Conservation (phyloP, 176 grass and related monocot species). For the Typha latifolia region DNA sequence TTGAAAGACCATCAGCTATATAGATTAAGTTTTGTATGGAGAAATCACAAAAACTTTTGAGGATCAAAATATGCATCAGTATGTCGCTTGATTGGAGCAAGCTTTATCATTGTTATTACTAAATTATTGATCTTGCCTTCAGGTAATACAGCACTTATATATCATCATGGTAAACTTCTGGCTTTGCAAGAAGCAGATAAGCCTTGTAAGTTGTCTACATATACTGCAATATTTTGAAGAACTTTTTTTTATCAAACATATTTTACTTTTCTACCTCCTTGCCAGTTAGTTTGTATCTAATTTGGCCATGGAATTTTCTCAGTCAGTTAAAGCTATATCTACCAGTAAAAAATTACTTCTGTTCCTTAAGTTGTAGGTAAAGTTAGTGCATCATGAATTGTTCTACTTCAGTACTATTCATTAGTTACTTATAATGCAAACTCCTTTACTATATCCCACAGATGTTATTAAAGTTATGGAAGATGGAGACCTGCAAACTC, state of each 20-base stretch:
- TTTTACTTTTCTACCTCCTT: slow-evolving; percentile 9
- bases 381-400: too few species aligned
- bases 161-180: slow-evolving; percentile 94
- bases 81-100: not conserved
- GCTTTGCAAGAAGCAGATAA: slow-evolving; percentile 88
- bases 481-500: slow-evolving; percentile 95
- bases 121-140: slow-evolving; percentile 2
- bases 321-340: not conserved
- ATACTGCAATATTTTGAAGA: not conserved
- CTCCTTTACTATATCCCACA: slow-evolving; percentile 20
- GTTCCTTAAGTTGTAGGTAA: not conserved
- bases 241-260: not conserved
- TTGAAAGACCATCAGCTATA: not conserved
- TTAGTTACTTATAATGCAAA: not conserved
- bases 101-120: not conserved
- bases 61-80: not conserved
- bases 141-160: slow-evolving; percentile 92
- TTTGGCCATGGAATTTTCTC: not conserved
- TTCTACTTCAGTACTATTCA: too few species aligned
- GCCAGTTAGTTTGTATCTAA: not conserved
- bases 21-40: not conserved
- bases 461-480: slow-evolving; percentile 92
- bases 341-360: not conserved
- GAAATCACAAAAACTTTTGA: not conserved
- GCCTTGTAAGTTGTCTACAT: slow-evolving; percentile 59